Percentiles rank a stretch among this genome's conserved stretches.
Evolutionary conservation across 805 yeast genomes (phyloP).

Genomic region (Saccharomyces kudriavzevii): DNA sequence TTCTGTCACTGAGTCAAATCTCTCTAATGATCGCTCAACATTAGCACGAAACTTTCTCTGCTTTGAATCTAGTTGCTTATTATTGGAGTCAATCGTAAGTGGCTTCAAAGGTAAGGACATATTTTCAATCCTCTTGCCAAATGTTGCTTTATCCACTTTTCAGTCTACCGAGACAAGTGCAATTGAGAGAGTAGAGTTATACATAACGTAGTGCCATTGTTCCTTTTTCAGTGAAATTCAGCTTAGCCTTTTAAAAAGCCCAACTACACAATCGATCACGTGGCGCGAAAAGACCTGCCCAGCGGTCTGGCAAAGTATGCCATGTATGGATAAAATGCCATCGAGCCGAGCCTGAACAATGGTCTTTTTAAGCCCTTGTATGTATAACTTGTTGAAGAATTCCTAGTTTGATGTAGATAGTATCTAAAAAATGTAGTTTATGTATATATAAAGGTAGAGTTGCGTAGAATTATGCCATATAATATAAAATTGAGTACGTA

Average conservation of each 20-base stretch:
- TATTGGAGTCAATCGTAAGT: constrained; percentile 24
- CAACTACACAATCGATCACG: neutral
- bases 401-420: neutral
- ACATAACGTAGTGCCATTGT: neutral
- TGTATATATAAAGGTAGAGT: neutral
- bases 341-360: neutral
- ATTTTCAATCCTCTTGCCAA: constrained; percentile 1
- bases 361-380: neutral
- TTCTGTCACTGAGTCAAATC: constrained; percentile 78
- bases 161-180: neutral
- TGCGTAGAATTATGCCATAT: neutral
- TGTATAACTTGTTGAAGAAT: neutral
- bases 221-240: neutral
- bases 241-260: neutral
- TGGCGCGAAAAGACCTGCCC: neutral
- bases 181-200: neutral
- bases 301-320: neutral
- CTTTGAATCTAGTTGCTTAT: constrained; percentile 41
- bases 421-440: neutral
- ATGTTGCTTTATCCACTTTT: neutral
- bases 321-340: neutral
- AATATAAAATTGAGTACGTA: neutral
- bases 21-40: constrained; percentile 62
- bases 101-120: constrained; percentile 32
- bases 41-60: constrained; percentile 62